Percentiles rank a stretch among this genome's conserved stretches.
Conservation (phyloP, 257 asterid species). For the Solanum chaucha region DNA sequence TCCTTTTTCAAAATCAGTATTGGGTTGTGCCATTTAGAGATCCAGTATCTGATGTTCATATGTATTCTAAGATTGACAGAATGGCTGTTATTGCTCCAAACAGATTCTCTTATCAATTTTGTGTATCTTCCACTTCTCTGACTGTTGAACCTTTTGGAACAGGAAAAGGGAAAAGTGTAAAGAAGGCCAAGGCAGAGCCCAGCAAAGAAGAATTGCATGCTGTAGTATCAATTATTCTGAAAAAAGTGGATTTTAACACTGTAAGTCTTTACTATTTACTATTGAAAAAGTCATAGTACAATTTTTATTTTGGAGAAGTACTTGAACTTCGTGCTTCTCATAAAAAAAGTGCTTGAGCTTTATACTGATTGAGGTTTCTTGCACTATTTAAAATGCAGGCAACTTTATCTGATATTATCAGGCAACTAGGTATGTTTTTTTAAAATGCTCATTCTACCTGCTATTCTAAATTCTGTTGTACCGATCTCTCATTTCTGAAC, state of each 20-base stretch:
- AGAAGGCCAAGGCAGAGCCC: constrained; percentile 47
- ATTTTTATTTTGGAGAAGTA: background rate
- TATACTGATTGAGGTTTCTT: background rate
- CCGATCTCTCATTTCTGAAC: background rate
- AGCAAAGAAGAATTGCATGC: constrained; percentile 54
- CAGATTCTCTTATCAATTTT: background rate
- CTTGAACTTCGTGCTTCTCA: background rate
- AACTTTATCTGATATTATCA: constrained; percentile 76
- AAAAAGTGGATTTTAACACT: constrained; percentile 74
- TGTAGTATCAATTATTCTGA: constrained; percentile 51
- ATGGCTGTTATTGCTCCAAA: background rate
- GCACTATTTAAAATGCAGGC: constrained; percentile 44
- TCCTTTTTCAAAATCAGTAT: background rate
- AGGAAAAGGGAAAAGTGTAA: constrained; percentile 39
- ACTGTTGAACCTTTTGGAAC: background rate
- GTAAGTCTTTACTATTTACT: constrained; percentile 30
- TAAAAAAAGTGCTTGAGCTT: background rate
- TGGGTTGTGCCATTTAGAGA: background rate
- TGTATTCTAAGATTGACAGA: background rate
- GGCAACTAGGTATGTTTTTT: constrained; percentile 46
- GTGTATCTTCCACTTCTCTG: background rate
- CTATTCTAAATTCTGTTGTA: background rate
- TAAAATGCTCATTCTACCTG: background rate
- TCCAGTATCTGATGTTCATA: background rate
- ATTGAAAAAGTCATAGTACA: background rate